Evolutionary conservation across 371 early-diverging fungal species (phyloP).

Genomic region (Mucor piriformis): DNA sequence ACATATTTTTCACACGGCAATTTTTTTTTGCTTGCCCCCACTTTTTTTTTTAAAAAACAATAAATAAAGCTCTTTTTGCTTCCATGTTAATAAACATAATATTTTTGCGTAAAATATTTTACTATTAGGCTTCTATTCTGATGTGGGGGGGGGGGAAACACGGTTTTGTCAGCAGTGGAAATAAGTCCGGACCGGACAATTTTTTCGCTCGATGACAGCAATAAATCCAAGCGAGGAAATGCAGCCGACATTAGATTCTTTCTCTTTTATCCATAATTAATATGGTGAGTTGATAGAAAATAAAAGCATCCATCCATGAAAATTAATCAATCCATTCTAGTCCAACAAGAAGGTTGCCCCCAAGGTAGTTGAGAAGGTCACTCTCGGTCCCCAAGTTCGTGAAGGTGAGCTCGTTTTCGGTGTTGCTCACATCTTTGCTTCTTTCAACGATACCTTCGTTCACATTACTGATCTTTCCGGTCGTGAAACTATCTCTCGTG

Average conservation of each 20-base stretch:
- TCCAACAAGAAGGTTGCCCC: constrained; percentile 68
- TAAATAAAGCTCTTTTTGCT: too few relatives aligned
- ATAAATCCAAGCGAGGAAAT: too few relatives aligned
- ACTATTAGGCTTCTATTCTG: too few relatives aligned
- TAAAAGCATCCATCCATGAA: neutral
- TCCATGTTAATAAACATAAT: too few relatives aligned
- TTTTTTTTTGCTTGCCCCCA: too few relatives aligned
- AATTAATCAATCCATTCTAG: constrained; percentile 37
- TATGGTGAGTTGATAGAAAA: neutral
- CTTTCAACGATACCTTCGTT: constrained; percentile 99
- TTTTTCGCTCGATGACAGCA: too few relatives aligned
- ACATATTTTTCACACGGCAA: too few relatives aligned
- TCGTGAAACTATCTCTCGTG: constrained; percentile 99
- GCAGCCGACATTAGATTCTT: neutral
- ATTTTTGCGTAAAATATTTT: too few relatives aligned
- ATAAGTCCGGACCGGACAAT: too few relatives aligned
- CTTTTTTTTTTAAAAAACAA: too few relatives aligned
- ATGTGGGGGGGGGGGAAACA: too few relatives aligned
- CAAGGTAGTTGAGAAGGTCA: constrained; percentile 86
- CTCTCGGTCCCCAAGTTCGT: constrained; percentile 97
- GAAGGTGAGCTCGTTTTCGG: constrained; percentile 99
- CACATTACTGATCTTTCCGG: constrained; percentile 99
- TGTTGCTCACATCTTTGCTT: constrained; percentile 99
- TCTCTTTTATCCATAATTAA: constrained; percentile 7
- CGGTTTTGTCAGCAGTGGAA: too few relatives aligned